Percentiles rank a stretch among this genome's conserved stretches.
Evolutionary conservation across 2,329 filamentous ascomycete species (phyloP).

Genomic region (Akanthomyces lecanii): DNA sequence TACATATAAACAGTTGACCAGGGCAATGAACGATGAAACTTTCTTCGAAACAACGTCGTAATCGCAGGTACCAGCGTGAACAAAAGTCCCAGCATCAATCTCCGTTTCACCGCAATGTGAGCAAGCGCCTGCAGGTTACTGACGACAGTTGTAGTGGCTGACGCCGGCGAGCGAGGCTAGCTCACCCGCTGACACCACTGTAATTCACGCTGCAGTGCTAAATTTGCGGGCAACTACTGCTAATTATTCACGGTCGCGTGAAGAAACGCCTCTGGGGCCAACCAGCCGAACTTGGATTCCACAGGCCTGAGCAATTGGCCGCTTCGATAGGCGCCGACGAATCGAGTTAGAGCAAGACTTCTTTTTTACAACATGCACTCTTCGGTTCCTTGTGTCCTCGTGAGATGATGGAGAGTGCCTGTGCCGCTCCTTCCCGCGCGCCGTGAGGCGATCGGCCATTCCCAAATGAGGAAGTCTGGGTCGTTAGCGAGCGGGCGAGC

Average conservation of each 20-base stretch:
- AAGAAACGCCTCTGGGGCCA: neutral
- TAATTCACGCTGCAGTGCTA: neutral
- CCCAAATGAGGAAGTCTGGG: neutral
- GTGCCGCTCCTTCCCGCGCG: neutral
- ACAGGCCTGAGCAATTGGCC: neutral
- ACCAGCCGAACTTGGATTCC: neutral
- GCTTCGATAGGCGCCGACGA: neutral
- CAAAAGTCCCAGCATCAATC: neutral
- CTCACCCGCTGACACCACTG: neutral
- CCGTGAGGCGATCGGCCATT: neutral
- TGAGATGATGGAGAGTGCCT: neutral
- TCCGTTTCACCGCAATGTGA: neutral
- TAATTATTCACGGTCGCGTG: neutral
- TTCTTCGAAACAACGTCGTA: neutral
- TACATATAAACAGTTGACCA: too few species aligned
- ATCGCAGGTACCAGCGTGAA: conserved; percentile 6
- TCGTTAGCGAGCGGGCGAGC: neutral
- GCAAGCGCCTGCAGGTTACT: neutral
- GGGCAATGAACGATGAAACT: neutral
- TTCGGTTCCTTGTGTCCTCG: neutral
- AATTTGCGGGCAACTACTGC: neutral
- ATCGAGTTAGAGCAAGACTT: neutral
- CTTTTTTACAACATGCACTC: neutral
- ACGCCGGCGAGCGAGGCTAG: neutral
- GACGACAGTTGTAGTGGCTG: neutral